Percentiles rank a stretch among this genome's conserved stretches.
Evolutionary conservation across 2,329 filamentous ascomycete species (phyloP).

Genomic region (Monilinia polystroma): DNA sequence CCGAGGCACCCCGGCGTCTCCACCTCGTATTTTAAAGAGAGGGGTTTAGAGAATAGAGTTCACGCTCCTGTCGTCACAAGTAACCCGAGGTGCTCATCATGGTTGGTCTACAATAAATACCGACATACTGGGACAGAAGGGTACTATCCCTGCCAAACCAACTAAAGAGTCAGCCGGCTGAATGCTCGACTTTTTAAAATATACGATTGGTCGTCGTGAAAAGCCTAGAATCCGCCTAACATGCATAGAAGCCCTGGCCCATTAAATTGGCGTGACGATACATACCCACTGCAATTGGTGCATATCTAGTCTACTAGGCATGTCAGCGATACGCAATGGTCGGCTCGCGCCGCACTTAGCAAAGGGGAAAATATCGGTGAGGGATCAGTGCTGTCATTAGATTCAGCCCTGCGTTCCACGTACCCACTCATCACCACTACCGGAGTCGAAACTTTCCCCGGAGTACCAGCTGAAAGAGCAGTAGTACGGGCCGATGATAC

Average conservation of each 20-base stretch:
- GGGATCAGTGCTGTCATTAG: not conserved
- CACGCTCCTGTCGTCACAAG: not conserved
- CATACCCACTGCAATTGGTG: not conserved
- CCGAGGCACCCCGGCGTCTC: not conserved
- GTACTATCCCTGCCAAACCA: not conserved
- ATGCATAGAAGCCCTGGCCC: not conserved
- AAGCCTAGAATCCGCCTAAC: conserved; percentile 1
- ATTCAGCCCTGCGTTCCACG: conserved; percentile 5
- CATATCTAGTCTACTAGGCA: not conserved
- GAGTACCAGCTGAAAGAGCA: not conserved
- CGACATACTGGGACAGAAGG: conserved; percentile 9
- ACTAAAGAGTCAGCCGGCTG: conserved; percentile 1
- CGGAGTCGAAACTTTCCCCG: not conserved
- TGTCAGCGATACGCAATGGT: not conserved
- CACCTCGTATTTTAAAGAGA: not conserved
- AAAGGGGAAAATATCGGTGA: conserved; percentile 4
- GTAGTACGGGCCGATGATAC: not conserved
- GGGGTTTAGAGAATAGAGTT: not conserved
- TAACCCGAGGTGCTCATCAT: not conserved
- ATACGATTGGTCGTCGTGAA: not conserved
- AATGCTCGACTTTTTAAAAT: not conserved
- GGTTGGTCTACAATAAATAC: not conserved
- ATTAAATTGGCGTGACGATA: not conserved
- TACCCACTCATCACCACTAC: not conserved
- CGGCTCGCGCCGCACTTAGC: conserved; percentile 16